These are phyloP conservation scores for Aspergillus sp. DNA, from an alignment of 2,329 filamentous ascomycete species.

Conservation along the genomic window DNA sequence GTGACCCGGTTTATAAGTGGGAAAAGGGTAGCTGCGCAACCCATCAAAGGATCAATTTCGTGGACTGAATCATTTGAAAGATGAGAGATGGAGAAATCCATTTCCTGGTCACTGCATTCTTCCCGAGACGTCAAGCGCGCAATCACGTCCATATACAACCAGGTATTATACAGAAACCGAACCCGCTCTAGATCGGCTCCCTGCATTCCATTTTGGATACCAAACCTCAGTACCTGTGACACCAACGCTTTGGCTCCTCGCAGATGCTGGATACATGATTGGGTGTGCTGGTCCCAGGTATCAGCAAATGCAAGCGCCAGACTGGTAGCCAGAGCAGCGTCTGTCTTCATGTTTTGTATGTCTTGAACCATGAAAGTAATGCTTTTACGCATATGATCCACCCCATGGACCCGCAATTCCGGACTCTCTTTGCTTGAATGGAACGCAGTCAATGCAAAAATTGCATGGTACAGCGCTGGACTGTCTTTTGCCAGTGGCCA, in stretches of 20 bases:
- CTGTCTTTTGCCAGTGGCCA: conserved; percentile 63
- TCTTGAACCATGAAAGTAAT: conserved; percentile 56
- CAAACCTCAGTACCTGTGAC: conserved; percentile 51
- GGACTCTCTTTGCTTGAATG: conserved; percentile 58
- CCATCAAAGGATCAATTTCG: conserved; percentile 67
- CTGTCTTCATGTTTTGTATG: conserved; percentile 59
- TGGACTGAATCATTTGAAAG: conserved; percentile 43
- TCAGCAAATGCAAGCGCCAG: conserved; percentile 65
- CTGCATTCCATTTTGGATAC: conserved; percentile 27
- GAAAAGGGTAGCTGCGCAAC: conserved; percentile 63
- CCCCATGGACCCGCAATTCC: conserved; percentile 56
- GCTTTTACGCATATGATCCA: conserved; percentile 64
- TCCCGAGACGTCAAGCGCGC: conserved; percentile 61
- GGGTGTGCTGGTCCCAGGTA: conserved; percentile 66
- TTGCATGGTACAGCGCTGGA: conserved; percentile 63
- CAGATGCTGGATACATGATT: conserved; percentile 65
- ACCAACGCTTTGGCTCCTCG: conserved; percentile 63
- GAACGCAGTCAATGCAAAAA: conserved; percentile 65
- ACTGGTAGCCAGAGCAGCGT: conserved; percentile 66
- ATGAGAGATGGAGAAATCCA: conserved; percentile 35
- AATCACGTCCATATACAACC: conserved; percentile 71
- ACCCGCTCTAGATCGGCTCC: conserved; percentile 51
- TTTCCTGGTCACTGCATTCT: conserved; percentile 49
- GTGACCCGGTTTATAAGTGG: conserved; percentile 64
- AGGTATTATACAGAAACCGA: conserved; percentile 65